Conservation (phyloP, 148 eudicot genomes). For the Drosera capensis region DNA sequence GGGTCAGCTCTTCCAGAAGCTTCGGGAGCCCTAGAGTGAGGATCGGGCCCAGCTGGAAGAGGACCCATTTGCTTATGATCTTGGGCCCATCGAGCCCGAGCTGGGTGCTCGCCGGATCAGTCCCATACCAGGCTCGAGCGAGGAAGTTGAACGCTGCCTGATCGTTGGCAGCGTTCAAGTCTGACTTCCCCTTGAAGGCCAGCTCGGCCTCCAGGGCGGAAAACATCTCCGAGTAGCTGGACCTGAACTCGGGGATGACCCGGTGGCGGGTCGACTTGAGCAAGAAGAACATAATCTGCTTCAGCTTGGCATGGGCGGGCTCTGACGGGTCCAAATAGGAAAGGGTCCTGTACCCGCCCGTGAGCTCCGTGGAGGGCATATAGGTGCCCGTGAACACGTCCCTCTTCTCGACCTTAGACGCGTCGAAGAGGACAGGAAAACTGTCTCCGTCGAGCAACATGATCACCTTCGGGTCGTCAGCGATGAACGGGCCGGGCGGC, state of each 20-base stretch:
- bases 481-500: constrained; percentile 77
- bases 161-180: constrained; percentile 36
- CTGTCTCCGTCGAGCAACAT: constrained; percentile 64
- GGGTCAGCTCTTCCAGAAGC: constrained; percentile 28
- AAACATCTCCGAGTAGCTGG: constrained; percentile 32
- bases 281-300: constrained; percentile 35
- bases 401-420: constrained; percentile 55
- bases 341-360: constrained; percentile 71
- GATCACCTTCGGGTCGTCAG: constrained; percentile 50
- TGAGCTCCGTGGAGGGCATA: constrained; percentile 66
- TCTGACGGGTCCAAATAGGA: constrained; percentile 86
- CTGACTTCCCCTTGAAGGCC: constrained; percentile 32
- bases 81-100: constrained; percentile 48
- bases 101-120: constrained; percentile 31
- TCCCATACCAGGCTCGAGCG: constrained; percentile 27
- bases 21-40: constrained; percentile 57
- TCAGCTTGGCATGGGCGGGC: constrained; percentile 63
- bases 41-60: constrained; percentile 52
- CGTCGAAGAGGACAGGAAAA: constrained; percentile 61
- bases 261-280: constrained; percentile 28
- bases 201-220: constrained; percentile 39
- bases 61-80: constrained; percentile 42
- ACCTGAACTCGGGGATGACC: constrained; percentile 59
- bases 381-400: constrained; percentile 78
- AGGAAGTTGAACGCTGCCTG: constrained; percentile 64